Evolutionary conservation across 768 basidiomycete genomes (phyloP), one percentile per base, ranked within the genome.

Genomic region (Phlebiopsis gigantea): DNA sequence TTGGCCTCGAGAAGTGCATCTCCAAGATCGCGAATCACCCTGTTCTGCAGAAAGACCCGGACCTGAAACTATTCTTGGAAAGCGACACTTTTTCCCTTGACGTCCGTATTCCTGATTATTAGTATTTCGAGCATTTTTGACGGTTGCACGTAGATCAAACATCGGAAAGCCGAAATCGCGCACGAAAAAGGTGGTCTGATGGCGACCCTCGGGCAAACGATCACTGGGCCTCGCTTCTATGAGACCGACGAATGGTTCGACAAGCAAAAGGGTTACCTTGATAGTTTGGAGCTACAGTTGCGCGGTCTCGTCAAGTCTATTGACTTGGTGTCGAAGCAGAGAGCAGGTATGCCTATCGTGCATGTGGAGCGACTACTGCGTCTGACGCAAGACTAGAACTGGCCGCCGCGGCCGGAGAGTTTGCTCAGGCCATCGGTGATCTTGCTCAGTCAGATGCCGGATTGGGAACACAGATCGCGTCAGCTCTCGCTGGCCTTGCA

Each of bases 181-280:
- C 80, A 87, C 61, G 90, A 91, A 67, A 80, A 84, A 51, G 88
- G 90, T 6, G 93, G 96, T 0, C 69, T 96, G 21, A 83, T 97
- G 75, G 87, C 91, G 1, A 83, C 84, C 19, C 79, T 98, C 59
- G 92, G 93, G 2, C 85, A 90, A 57, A 82, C 85, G 0, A 72
- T 94, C 53, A 72, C 85, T 17, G 92, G 92, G 0, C 83, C 90
- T 12, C 80, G 89, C 55, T 96, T 93, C 68, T 78, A 89, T 66
- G 93, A 96, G 71, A 91, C 84, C 4, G 93, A 96, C 62, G 92
- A 94, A 84, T 98, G 93, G 93, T 98, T 97, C 63, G 93, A 97
- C 64, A 81, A 82, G 60, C 87, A 93, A 68, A 91, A 88, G 57
- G 71, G 75, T 0, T 93, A 91, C 66, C 79, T 99, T 10, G 95